These are phyloP conservation scores for Mytilinidion resinicola DNA, from an alignment of 495 filamentous ascomycete genomes.

Conservation along the genomic window DNA sequence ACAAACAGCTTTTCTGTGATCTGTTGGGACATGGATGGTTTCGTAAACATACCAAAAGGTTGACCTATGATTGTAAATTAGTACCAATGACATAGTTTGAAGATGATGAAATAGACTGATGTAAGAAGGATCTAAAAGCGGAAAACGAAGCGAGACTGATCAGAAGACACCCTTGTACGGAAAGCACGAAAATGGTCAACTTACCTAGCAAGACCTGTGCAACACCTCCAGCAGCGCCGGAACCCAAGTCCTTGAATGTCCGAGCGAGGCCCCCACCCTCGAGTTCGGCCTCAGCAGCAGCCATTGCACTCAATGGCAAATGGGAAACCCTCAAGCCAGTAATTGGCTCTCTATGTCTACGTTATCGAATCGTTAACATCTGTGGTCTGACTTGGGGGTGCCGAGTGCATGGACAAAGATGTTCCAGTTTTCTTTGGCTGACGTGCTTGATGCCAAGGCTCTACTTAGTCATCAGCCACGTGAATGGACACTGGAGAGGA, in stretches of 20 bases:
- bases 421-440: background rate
- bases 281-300: conserved; percentile 15
- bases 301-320: background rate
- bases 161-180: background rate
- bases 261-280: conserved; percentile 30
- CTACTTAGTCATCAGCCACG: background rate
- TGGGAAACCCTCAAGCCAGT: background rate
- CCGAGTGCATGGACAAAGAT: background rate
- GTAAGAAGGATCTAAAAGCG: background rate
- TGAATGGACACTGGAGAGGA: background rate
- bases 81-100: background rate
- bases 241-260: conserved; percentile 86
- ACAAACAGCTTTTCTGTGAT: background rate
- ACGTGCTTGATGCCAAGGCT: conserved; percentile 1
- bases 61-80: conserved; percentile 55
- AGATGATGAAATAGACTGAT: background rate
- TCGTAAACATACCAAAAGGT: conserved; percentile 61
- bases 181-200: conserved; percentile 29
- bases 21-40: background rate
- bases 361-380: background rate
- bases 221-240: conserved; percentile 84
- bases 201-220: conserved; percentile 92
- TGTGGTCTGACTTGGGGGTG: background rate
- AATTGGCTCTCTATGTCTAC: background rate
- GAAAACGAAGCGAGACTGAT: background rate